phyloP scores from a whole-genome alignment of 441 rosid genomes.

The Geranium incanum region DNA sequence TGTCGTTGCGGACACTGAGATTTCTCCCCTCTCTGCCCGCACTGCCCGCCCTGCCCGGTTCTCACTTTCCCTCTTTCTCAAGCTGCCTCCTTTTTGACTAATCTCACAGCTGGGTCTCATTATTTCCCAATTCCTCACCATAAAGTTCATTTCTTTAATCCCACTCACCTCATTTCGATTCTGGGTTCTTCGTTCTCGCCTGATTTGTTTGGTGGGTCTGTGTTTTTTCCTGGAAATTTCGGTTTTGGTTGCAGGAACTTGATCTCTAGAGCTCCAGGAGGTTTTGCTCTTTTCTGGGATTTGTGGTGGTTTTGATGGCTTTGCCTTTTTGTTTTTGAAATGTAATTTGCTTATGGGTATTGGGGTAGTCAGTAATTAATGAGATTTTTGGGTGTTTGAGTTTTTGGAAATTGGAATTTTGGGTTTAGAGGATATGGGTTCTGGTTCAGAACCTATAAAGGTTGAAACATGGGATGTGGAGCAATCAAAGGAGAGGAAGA shows the following conservation, averaged over 20 bases:
- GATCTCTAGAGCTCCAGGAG: conserved; percentile 1
- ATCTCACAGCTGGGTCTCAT: conserved; percentile 31
- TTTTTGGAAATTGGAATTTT: conserved; percentile 21
- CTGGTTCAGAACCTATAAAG: conserved; percentile 43
- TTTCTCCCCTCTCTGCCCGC: neutral
- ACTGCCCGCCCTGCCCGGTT: conserved; percentile 8
- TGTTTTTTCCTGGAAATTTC: neutral
- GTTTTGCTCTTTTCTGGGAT: neutral
- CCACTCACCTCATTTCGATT: conserved; percentile 1
- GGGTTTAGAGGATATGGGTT: conserved; percentile 36
- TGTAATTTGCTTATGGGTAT: neutral
- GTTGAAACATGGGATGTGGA: conserved; percentile 35
- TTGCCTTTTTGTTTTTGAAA: conserved; percentile 1
- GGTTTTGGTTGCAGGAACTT: neutral
- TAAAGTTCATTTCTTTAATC: conserved; percentile 14
- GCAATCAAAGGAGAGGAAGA: conserved; percentile 27
- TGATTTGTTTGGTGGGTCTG: conserved; percentile 16
- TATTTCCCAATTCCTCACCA: conserved; percentile 19
- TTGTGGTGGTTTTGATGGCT: conserved; percentile 7
- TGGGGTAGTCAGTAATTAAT: conserved; percentile 11
- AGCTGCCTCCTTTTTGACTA: conserved; percentile 41
- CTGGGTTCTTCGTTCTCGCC: neutral
- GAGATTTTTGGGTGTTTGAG: conserved; percentile 12
- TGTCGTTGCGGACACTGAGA: neutral
- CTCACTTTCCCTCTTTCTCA: conserved; percentile 30